Evolutionary conservation across 306 rosid species (phyloP).

Genomic region (Acmispon strigosus): DNA sequence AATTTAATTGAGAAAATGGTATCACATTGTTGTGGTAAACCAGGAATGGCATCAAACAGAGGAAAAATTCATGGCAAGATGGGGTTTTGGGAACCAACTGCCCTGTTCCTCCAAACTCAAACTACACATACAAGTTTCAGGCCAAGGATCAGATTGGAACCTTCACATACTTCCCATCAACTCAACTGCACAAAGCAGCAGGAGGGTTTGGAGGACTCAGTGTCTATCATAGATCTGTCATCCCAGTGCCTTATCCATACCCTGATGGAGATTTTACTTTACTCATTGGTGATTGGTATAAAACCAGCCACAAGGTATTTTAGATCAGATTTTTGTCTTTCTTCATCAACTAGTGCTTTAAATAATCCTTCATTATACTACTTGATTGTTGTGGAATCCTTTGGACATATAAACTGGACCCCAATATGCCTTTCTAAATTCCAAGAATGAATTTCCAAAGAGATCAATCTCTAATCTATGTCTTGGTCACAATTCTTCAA

Average conservation of each 20-base stretch:
- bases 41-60: constrained; percentile 96
- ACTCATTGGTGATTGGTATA: constrained; percentile 91
- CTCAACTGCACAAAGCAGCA: constrained; percentile 76
- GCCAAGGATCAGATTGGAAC: constrained; percentile 92
- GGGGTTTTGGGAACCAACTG: constrained; percentile 95
- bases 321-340: neutral
- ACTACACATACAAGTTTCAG: constrained; percentile 85
- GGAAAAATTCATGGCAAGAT: constrained; percentile 99
- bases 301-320: constrained; percentile 62
- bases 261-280: constrained; percentile 87
- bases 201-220: constrained; percentile 92
- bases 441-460: neutral
- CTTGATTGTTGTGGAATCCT: neutral
- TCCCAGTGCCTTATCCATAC: constrained; percentile 65
- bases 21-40: constrained; percentile 8
- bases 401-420: neutral
- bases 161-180: constrained; percentile 82
- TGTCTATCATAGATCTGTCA: constrained; percentile 64
- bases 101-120: constrained; percentile 80
- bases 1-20: neutral
- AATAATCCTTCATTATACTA: neutral
- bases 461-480: neutral
- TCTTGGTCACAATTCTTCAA: neutral
- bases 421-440: neutral
- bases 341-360: neutral